Evolutionary conservation across 2,329 filamentous ascomycete species (phyloP).

Genomic region (Penicillium sp.): DNA sequence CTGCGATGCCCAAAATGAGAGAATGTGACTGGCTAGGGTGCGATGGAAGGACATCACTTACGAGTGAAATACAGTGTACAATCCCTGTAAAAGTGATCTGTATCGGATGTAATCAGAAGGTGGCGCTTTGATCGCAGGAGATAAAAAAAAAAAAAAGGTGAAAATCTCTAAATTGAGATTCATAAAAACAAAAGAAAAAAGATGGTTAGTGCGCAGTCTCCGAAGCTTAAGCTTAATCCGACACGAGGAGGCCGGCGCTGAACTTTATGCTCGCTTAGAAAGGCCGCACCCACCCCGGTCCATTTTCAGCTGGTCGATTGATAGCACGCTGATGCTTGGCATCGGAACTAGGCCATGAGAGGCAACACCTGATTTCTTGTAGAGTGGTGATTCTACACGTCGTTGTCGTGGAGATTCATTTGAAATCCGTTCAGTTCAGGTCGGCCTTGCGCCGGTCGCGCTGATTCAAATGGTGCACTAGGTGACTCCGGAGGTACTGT

Average conservation of each 20-base stretch:
- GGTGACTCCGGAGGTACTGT: background rate
- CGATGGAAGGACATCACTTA: background rate
- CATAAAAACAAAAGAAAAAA: conserved; percentile 13
- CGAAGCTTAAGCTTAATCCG: conserved; percentile 52
- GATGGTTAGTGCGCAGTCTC: conserved; percentile 41
- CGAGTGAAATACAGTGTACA: background rate
- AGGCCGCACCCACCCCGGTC: conserved; percentile 24
- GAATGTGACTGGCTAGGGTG: conserved; percentile 1
- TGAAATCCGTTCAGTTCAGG: background rate
- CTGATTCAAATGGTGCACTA: background rate
- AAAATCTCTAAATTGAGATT: background rate
- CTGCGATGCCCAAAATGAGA: background rate
- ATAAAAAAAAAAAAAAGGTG: background rate
- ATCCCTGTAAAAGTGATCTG: conserved; percentile 20
- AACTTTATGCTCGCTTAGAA: conserved; percentile 45
- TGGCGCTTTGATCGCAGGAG: conserved; percentile 41
- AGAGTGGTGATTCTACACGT: conserved; percentile 11
- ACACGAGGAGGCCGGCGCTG: conserved; percentile 42
- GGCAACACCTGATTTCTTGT: conserved; percentile 15
- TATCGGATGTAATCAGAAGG: conserved; percentile 27
- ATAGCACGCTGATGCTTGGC: conserved; percentile 21
- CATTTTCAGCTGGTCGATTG: conserved; percentile 16
- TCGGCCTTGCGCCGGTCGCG: background rate
- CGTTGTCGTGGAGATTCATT: background rate
- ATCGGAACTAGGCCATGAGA: conserved; percentile 14